Conservation (phyloP, 2,329 filamentous ascomycete genomes). For the Neonectria magnoliae region DNA sequence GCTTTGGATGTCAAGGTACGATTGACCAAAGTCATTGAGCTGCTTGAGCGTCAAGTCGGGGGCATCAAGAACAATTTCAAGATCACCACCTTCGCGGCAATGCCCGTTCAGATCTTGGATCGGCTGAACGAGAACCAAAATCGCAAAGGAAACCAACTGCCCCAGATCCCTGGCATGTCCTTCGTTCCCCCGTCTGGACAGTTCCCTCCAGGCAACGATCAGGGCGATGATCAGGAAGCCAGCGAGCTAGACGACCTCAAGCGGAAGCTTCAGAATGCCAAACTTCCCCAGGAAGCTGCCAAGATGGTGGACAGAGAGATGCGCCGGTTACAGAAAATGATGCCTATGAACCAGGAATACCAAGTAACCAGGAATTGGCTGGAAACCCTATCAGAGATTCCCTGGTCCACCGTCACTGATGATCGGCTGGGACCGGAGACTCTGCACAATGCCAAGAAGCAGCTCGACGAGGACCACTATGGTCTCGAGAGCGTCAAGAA, state of each 20-base stretch:
- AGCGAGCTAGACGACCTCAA: conserved; percentile 93
- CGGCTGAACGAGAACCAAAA: conserved; percentile 57
- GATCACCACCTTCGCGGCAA: conserved; percentile 79
- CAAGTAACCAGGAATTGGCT: conserved; percentile 93
- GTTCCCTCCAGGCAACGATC: conserved; percentile 57
- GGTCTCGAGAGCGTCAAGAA: conserved; percentile 98
- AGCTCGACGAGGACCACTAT: conserved; percentile 96
- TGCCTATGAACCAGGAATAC: conserved; percentile 94
- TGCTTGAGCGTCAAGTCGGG: conserved; percentile 83
- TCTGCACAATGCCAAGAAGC: conserved; percentile 80
- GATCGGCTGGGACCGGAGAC: conserved; percentile 87
- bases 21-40: conserved; percentile 82
- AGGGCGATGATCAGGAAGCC: conserved; percentile 79
- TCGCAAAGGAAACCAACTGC: conserved; percentile 45
- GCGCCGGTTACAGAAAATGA: conserved; percentile 92
- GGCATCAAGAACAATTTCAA: conserved; percentile 88
- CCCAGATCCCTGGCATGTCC: conserved; percentile 53
- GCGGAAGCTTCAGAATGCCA: conserved; percentile 84
- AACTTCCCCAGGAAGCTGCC: conserved; percentile 82
- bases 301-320: conserved; percentile 93
- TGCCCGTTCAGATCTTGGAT: conserved; percentile 69
- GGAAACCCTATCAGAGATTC: conserved; percentile 92
- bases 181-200: conserved; percentile 49
- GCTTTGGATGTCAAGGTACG: conserved; percentile 81
- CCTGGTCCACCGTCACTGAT: conserved; percentile 86